phyloP scores from a whole-genome alignment of 495 filamentous ascomycete genomes.

The Xylaria curta region DNA sequence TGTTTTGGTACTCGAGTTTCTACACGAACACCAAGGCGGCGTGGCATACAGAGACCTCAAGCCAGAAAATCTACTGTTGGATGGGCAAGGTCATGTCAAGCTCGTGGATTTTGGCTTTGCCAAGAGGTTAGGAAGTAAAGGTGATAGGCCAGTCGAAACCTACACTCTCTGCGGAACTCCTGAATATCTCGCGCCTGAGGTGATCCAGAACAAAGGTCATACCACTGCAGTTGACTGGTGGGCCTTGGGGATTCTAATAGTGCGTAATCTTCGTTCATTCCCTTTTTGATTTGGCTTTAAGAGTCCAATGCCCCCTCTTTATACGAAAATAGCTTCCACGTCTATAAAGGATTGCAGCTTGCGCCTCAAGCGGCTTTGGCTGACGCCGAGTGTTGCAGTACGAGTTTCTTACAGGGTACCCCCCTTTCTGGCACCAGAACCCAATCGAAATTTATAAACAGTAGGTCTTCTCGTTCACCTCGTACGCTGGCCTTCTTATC shows the following conservation, averaged over 20 bases:
- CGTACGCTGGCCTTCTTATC: slow-evolving; percentile 13
- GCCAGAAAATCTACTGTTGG: slow-evolving; percentile 93
- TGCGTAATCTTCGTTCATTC: neutral
- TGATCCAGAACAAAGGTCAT: slow-evolving; percentile 94
- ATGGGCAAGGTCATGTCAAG: slow-evolving; percentile 91
- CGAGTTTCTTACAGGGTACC: slow-evolving; percentile 94
- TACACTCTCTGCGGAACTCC: slow-evolving; percentile 97
- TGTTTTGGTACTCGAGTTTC: slow-evolving; percentile 86
- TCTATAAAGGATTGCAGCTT: neutral
- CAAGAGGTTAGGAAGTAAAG: slow-evolving; percentile 70
- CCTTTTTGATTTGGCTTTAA: neutral
- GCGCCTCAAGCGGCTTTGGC: neutral
- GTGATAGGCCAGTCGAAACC: slow-evolving; percentile 71
- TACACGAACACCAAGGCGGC: slow-evolving; percentile 82
- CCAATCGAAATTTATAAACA: slow-evolving; percentile 97
- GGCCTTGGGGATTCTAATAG: slow-evolving; percentile 90
- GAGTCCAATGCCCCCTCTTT: neutral
- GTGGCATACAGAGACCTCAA: slow-evolving; percentile 96
- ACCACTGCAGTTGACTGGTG: slow-evolving; percentile 99
- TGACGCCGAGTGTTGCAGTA: slow-evolving; percentile 49
- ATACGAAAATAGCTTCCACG: neutral
- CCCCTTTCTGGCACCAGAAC: slow-evolving; percentile 96
- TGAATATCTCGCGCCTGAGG: slow-evolving; percentile 95
- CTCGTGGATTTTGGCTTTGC: slow-evolving; percentile 99
- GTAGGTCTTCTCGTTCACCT: slow-evolving; percentile 45